Evolutionary conservation across 2,329 filamentous ascomycete genomes (phyloP).

Genomic region (Penicillium polonicum): DNA sequence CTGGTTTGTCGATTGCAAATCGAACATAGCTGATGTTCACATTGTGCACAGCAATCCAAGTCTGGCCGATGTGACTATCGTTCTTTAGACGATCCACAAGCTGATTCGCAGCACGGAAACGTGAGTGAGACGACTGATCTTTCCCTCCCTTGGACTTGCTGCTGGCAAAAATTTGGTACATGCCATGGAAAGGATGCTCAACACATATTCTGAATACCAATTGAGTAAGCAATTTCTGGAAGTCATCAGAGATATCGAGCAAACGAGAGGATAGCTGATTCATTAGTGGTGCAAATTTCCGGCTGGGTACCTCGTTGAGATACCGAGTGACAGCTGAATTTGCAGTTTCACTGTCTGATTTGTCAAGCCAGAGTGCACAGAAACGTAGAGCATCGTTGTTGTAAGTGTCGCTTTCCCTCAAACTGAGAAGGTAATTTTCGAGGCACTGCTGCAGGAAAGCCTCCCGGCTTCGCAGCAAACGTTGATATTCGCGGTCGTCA

Average conservation of each 20-base stretch:
- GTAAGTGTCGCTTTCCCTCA: slow-evolving; percentile 81
- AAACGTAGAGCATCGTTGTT: slow-evolving; percentile 90
- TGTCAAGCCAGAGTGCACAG: slow-evolving; percentile 89
- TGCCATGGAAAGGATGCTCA: slow-evolving; percentile 93
- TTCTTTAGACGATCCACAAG: slow-evolving; percentile 62
- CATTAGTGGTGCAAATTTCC: slow-evolving; percentile 90
- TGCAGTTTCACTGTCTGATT: slow-evolving; percentile 70
- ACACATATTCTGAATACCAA: slow-evolving; percentile 81
- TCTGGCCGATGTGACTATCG: slow-evolving; percentile 52
- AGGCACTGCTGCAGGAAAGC: slow-evolving; percentile 85
- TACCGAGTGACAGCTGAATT: slow-evolving; percentile 73
- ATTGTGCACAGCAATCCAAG: slow-evolving; percentile 71
- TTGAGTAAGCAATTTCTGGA: slow-evolving; percentile 72
- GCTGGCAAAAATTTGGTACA: slow-evolving; percentile 93
- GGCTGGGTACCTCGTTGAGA: slow-evolving; percentile 73
- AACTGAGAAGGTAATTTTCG: slow-evolving; percentile 85
- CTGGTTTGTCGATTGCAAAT: slow-evolving; percentile 48
- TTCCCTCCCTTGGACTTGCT: slow-evolving; percentile 65
- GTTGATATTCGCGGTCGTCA: slow-evolving; percentile 80
- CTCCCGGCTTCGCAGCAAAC: slow-evolving; percentile 71
- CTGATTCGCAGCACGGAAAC: slow-evolving; percentile 69
- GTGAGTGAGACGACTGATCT: slow-evolving; percentile 71
- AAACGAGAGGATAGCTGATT: slow-evolving; percentile 95
- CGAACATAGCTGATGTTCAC: slow-evolving; percentile 66
- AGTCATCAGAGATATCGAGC: slow-evolving; percentile 65